Evolutionary conservation across 768 basidiomycete genomes (phyloP).

Genomic region (Termitomyces sp.): DNA sequence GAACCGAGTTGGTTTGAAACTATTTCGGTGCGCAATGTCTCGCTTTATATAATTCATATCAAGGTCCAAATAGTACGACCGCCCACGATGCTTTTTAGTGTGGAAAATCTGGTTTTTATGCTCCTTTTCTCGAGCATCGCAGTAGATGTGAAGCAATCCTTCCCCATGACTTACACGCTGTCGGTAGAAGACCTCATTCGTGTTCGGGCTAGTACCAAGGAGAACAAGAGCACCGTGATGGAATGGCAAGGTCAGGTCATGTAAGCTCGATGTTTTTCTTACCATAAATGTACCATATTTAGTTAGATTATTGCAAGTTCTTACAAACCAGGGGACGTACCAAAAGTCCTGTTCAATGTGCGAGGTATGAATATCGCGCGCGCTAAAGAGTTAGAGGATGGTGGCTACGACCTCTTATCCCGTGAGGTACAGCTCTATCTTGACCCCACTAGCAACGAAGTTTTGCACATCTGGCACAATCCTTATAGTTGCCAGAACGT

Average conservation of each 20-base stretch:
- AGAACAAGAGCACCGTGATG: constrained; percentile 12
- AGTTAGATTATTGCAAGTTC: constrained; percentile 3
- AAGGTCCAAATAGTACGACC: neutral
- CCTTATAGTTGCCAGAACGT: constrained; percentile 14
- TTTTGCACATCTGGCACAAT: constrained; percentile 16
- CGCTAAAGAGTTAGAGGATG: no score
- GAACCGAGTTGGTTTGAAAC: no score
- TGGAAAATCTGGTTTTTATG: neutral
- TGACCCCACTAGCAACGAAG: constrained; percentile 12
- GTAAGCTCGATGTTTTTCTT: neutral
- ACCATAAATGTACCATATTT: no score
- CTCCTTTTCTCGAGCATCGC: neutral
- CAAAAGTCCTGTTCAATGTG: constrained; percentile 14
- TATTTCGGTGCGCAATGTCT: no score
- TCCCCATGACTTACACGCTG: neutral
- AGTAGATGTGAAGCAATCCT: no score
- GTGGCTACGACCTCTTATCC: constrained; percentile 12
- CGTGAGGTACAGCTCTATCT: constrained; percentile 16
- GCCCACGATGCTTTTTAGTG: neutral
- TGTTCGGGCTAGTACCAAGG: constrained; percentile 14
- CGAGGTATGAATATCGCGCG: no score
- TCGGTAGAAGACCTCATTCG: constrained; percentile 12
- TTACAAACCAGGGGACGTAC: constrained; percentile 14
- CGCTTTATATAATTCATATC: no score
- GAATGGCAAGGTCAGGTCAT: constrained; percentile 18